phyloP scores from a whole-genome alignment of 305 asterid genomes.

The Striga hermonthica region DNA sequence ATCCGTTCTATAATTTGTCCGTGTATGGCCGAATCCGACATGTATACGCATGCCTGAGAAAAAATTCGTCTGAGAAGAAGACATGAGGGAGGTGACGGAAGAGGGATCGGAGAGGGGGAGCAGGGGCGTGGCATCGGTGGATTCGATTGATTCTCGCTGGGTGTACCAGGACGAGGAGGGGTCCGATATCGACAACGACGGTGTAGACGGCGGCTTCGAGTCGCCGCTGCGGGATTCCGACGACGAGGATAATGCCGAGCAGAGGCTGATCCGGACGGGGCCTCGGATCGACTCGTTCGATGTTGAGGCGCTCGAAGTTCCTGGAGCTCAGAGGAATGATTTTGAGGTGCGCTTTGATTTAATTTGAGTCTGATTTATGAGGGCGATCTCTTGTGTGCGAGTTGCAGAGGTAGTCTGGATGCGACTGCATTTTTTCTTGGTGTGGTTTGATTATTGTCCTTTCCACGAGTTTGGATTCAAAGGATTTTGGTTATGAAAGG shows the following conservation, averaged over 20 bases:
- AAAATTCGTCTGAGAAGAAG: background rate
- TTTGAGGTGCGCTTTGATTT: constrained; percentile 52
- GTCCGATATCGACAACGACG: constrained; percentile 51
- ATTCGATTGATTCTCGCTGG: constrained; percentile 94
- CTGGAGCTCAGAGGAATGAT: constrained; percentile 74
- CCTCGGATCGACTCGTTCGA: constrained; percentile 94
- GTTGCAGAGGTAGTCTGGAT: constrained; percentile 1
- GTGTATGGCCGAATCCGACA: constrained; percentile 31
- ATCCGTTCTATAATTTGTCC: background rate
- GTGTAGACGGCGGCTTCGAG: constrained; percentile 44
- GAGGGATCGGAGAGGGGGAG: constrained; percentile 82
- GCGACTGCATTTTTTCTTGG: constrained; percentile 20
- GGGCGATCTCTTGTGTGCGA: background rate
- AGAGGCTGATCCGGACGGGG: constrained; percentile 90
- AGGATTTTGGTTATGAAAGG: constrained; percentile 22
- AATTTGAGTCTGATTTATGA: constrained; percentile 18
- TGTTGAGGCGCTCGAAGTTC: constrained; percentile 93
- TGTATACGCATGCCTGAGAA: constrained; percentile 30
- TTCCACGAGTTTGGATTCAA: background rate
- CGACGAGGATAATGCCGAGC: constrained; percentile 73
- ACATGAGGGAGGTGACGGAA: constrained; percentile 46
- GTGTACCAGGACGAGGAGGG: constrained; percentile 76
- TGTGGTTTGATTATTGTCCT: background rate
- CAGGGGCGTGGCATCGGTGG: constrained; percentile 68
- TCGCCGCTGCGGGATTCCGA: constrained; percentile 64